Evolutionary conservation across 2,329 filamentous ascomycete genomes (phyloP).

Genomic region (Trichoderma endophyticum): DNA sequence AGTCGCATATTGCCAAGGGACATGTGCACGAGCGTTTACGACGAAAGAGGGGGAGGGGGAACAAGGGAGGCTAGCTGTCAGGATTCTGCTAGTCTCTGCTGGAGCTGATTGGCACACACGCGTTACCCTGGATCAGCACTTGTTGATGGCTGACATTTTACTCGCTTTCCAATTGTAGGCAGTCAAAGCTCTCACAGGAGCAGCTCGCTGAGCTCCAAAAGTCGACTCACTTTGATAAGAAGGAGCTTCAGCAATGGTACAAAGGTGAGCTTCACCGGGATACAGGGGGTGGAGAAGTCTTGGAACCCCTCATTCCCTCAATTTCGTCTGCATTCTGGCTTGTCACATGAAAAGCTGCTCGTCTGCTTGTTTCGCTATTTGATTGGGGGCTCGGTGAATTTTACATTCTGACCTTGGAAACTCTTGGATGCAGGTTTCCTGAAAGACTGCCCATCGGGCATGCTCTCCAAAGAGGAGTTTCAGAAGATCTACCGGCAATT

Average conservation of each 20-base stretch:
- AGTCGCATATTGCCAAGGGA: neutral
- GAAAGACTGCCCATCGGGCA: constrained; percentile 96
- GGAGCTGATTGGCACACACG: neutral
- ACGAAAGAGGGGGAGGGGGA: neutral
- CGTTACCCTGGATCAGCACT: neutral
- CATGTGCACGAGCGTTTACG: neutral
- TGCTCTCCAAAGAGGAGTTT: constrained; percentile 97
- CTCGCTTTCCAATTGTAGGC: constrained; percentile 50
- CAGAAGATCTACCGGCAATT: constrained; percentile 99
- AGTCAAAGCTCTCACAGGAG: constrained; percentile 96
- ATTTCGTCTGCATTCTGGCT: neutral
- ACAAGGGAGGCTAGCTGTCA: neutral
- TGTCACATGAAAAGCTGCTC: neutral
- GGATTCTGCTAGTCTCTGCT: neutral
- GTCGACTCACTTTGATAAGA: constrained; percentile 98
- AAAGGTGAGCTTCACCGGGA: constrained; percentile 66
- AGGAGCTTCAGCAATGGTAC: constrained; percentile 99
- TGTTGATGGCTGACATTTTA: neutral
- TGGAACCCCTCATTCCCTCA: neutral
- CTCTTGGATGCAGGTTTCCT: constrained; percentile 71
- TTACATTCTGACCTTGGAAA: neutral
- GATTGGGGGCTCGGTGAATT: neutral
- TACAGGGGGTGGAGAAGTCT: neutral
- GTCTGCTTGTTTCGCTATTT: neutral
- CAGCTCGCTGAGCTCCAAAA: constrained; percentile 94